These are phyloP conservation scores for Escallonia herrerae DNA, from an alignment of 129 eudicot genomes.

Conservation along the genomic window DNA sequence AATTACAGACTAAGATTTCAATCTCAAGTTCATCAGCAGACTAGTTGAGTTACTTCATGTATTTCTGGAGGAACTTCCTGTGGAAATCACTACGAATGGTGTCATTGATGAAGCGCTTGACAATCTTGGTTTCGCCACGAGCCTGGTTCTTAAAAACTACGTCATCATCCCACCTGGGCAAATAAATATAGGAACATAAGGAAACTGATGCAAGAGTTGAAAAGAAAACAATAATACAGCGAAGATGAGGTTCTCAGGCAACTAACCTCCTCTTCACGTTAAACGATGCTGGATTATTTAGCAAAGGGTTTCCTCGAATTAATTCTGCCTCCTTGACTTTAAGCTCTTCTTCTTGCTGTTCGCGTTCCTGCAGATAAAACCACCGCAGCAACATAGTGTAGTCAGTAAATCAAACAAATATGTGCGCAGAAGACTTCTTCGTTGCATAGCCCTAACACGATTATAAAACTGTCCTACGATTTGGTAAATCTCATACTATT, in stretches of 20 bases:
- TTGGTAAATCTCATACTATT: not conserved
- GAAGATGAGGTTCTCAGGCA: not conserved
- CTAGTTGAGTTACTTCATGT: constrained; percentile 40
- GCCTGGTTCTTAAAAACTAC: constrained; percentile 73
- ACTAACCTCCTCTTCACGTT: constrained; percentile 79
- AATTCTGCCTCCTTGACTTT: constrained; percentile 85
- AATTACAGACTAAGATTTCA: too few species aligned
- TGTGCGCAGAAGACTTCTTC: not conserved
- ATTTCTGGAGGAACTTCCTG: constrained; percentile 55
- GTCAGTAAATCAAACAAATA: not conserved
- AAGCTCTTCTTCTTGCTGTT: constrained; percentile 79
- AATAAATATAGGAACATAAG: not conserved
- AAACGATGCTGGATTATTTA: constrained; percentile 65
- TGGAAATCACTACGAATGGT: constrained; percentile 64
- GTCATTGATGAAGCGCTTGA: constrained; percentile 64
- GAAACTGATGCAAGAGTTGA: not conserved
- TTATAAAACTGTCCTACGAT: not conserved
- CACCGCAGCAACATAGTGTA: not conserved
- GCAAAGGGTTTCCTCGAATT: constrained; percentile 82
- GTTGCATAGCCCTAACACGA: not conserved
- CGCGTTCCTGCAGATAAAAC: constrained; percentile 53
- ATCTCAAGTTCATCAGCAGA: too few species aligned
- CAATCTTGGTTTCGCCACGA: constrained; percentile 53
- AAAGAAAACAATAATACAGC: too few species aligned
- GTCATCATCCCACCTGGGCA: constrained; percentile 68